Evolutionary conservation across 2,329 filamentous ascomycete species (phyloP).

Genomic region (Exophiala phaeomuriformis): DNA sequence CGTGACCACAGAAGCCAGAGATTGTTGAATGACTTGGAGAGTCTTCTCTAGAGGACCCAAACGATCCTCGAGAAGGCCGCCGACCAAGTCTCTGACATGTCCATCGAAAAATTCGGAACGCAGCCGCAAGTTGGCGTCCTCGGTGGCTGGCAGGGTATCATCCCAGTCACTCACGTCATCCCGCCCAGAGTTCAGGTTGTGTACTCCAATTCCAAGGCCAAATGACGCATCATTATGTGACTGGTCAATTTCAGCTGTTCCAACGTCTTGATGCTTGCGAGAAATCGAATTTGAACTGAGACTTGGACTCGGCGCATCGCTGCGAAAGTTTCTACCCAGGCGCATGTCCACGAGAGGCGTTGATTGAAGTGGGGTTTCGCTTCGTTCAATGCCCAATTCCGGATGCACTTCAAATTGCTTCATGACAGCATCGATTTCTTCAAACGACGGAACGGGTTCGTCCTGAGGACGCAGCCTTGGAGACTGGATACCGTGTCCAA

Average conservation of each 20-base stretch:
- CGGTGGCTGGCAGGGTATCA: slow-evolving; percentile 69
- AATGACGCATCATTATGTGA: slow-evolving; percentile 50
- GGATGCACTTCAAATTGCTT: slow-evolving; percentile 71
- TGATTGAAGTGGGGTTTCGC: slow-evolving; percentile 35
- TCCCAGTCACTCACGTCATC: slow-evolving; percentile 72
- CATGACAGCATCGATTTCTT: slow-evolving; percentile 92
- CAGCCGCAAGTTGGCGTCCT: slow-evolving; percentile 73
- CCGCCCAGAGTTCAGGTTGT: slow-evolving; percentile 54
- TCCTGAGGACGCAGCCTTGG: slow-evolving; percentile 7
- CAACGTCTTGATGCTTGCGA: slow-evolving; percentile 41
- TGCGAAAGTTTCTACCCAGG: slow-evolving; percentile 50
- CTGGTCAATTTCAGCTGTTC: slow-evolving; percentile 25
- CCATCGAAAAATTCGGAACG: slow-evolving; percentile 84
- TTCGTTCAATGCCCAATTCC: slow-evolving; percentile 64
- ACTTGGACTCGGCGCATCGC: slow-evolving; percentile 67
- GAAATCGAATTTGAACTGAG: slow-evolving; percentile 33
- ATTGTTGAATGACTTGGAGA: slow-evolving; percentile 67
- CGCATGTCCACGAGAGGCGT: slow-evolving; percentile 43
- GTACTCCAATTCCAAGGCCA: slow-evolving; percentile 56
- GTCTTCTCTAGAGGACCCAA: slow-evolving; percentile 74
- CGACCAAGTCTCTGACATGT: slow-evolving; percentile 80
- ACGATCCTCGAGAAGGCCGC: slow-evolving; percentile 65
- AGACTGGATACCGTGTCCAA: too few species aligned
- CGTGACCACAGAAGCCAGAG: slow-evolving; percentile 53
- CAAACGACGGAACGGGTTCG: slow-evolving; percentile 21